A percentile compares a stretch with the other conserved stretches of the same genome.
phyloP scores from a whole-genome alignment of 306 rosid genomes.

The Adenanthera pavonina region DNA sequence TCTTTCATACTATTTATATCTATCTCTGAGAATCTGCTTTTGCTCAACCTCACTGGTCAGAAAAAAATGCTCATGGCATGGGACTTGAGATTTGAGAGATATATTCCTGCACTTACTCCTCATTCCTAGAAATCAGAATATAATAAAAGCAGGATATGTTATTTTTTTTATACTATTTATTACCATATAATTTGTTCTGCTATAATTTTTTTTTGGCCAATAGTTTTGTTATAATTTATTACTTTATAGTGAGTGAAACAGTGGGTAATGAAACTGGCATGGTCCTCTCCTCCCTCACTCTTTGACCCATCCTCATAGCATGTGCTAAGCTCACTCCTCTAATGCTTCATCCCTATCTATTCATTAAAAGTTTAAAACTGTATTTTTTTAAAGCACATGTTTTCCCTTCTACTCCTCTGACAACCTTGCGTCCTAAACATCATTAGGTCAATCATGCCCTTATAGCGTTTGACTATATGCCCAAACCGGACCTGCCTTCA shows the following conservation, averaged over 20 bases:
- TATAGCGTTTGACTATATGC: constrained; percentile 65
- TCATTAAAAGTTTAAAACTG: constrained; percentile 55
- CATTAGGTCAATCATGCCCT: constrained; percentile 41
- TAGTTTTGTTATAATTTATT: not conserved
- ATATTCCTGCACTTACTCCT: not conserved
- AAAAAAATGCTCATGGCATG: constrained; percentile 9
- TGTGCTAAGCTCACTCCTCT: constrained; percentile 51
- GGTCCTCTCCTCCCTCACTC: not conserved
- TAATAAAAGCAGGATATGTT: not conserved
- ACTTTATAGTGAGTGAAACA: not conserved
- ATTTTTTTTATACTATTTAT: not conserved
- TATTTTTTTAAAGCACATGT: constrained; percentile 47
- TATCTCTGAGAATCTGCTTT: constrained; percentile 19
- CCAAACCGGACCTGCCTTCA: constrained; percentile 54
- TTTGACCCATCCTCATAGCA: constrained; percentile 65
- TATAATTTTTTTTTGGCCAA: too few species aligned
- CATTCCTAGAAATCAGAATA: constrained; percentile 9
- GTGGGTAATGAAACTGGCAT: not conserved
- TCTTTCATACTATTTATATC: constrained; percentile 3
- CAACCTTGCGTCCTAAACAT: constrained; percentile 37
- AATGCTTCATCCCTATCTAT: constrained; percentile 50
- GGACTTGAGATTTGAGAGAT: not conserved
- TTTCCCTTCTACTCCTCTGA: constrained; percentile 60
- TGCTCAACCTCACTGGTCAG: constrained; percentile 8
- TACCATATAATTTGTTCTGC: not conserved